phyloP scores from a whole-genome alignment of 164 flowering plant genomes.

The Nymphaea colorata region DNA sequence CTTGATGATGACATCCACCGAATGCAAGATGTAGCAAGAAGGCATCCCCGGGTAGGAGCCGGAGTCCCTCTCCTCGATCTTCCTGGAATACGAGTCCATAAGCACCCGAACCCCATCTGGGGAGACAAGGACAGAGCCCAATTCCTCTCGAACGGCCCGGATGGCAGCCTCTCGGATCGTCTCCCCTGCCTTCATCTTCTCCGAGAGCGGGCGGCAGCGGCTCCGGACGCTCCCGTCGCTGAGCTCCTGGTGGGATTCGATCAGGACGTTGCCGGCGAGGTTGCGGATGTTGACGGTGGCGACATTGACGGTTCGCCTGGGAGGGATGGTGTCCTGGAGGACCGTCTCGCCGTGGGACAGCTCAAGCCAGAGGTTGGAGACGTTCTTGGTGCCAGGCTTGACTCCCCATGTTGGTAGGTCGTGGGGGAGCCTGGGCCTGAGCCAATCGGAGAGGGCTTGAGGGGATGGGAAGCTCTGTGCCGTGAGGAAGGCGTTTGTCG shows the following conservation, averaged over 20 bases:
- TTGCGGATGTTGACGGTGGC: slow-evolving; percentile 39
- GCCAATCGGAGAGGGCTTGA: slow-evolving; percentile 79
- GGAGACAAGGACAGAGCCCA: slow-evolving; percentile 35
- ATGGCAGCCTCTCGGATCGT: slow-evolving; percentile 37
- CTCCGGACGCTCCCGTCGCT: slow-evolving; percentile 57
- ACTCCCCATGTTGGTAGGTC: slow-evolving; percentile 79
- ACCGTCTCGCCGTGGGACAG: slow-evolving; percentile 70
- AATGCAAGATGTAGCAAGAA: slow-evolving; percentile 67
- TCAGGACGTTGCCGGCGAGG: slow-evolving; percentile 16
- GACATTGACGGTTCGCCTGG: slow-evolving; percentile 63
- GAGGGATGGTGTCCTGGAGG: slow-evolving; percentile 57
- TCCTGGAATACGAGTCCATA: slow-evolving; percentile 45
- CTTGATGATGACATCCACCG: slow-evolving; percentile 61
- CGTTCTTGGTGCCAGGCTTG: slow-evolving; percentile 86
- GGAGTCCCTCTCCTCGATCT: slow-evolving; percentile 72
- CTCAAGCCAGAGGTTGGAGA: slow-evolving; percentile 92
- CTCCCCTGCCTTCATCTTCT: slow-evolving; percentile 91
- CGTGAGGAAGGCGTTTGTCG: background rate
- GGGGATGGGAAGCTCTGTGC: slow-evolving; percentile 41
- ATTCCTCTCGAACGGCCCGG: slow-evolving; percentile 74
- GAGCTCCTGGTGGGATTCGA: slow-evolving; percentile 73
- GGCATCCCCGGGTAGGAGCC: slow-evolving; percentile 90
- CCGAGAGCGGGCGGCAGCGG: slow-evolving; percentile 64
- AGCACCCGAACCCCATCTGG: slow-evolving; percentile 31
- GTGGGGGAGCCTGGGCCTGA: slow-evolving; percentile 54